Base-by-base conservation (phyloP, 495 filamentous ascomycete species). In the Baudoinia panamericana region DNA sequence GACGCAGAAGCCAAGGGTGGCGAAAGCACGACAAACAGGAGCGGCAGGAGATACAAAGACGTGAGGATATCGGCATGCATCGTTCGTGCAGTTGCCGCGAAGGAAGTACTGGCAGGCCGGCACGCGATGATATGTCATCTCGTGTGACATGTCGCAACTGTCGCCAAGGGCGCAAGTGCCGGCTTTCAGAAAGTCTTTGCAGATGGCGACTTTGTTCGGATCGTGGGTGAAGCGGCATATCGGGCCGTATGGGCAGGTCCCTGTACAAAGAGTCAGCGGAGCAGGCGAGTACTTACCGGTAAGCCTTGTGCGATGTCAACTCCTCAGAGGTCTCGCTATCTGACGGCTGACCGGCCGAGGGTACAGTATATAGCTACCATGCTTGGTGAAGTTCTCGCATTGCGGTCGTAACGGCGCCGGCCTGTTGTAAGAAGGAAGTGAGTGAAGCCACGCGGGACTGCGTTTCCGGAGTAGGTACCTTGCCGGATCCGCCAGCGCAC, bases 71-170 rank as follows among this genome's bases (percentile, higher is more conserved):
- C 76, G 83, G 65, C 90, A 97, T 46, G 82, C 67, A 39, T 73
- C 57, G 56, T 95, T 95, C 52, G 82, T 78, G 65, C 90, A 97
- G 54, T 82, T 83, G 35, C 88, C 88, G 58, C 82, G 77, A 51
- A 84, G 70, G 64, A 90, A 95, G 66, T 93, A 84, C 61, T 87
- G 56, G 64, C 90, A 97, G 32, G 79, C 68, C 45, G 90, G 84
- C 43, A 82, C 82, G 57, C 86, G 75, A 59, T 95, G 73, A 49
- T 85, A 76, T 43, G 74, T 84, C 30, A 84, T 70, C 26, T 87
- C 81, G 72, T 97, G 90, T 46, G 90, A 95, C 41, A 96, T 72
- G 62, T 94, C 85, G 67, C 90, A 97, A 56, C 71, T 71, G 53
- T 76, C 75, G 60, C 85, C 86, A 61, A 73, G 73, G 41, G 66